Evolutionary conservation across 108 stramenopile species (phyloP).

Genomic region (Fistulifera solaris): DNA sequence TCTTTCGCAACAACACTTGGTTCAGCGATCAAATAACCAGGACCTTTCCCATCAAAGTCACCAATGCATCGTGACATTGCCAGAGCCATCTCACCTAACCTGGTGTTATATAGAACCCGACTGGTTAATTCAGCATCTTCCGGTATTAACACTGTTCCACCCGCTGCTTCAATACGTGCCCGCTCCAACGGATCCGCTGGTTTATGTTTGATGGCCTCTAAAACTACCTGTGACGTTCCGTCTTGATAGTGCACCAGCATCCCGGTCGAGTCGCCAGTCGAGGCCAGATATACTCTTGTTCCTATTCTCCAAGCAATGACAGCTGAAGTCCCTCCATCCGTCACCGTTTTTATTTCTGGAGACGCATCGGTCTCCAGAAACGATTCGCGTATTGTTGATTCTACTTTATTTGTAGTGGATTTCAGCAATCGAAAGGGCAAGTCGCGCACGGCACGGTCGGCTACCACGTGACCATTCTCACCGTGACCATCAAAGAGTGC

Average conservation of each 20-base stretch:
- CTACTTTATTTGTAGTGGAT: not conserved
- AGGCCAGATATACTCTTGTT: slow-evolving; percentile 41
- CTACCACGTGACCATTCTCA: slow-evolving; percentile 34
- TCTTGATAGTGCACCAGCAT: slow-evolving; percentile 30
- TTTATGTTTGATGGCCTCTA: slow-evolving; percentile 38
- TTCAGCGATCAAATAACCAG: slow-evolving; percentile 50
- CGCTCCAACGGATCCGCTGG: slow-evolving; percentile 56
- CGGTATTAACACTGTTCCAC: slow-evolving; percentile 47
- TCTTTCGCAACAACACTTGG: slow-evolving; percentile 43
- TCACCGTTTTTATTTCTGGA: slow-evolving; percentile 10
- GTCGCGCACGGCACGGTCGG: slow-evolving; percentile 36
- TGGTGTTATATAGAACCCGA: slow-evolving; percentile 17
- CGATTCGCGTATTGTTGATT: slow-evolving; percentile 16
- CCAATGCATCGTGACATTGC: slow-evolving; percentile 74
- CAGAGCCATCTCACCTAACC: slow-evolving; percentile 18
- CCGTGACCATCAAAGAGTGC: slow-evolving; percentile 79
- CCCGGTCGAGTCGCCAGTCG: slow-evolving; percentile 57
- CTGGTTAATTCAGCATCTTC: slow-evolving; percentile 18
- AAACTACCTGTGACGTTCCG: slow-evolving; percentile 13
- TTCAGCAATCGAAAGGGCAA: slow-evolving; percentile 34
- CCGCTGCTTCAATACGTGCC: slow-evolving; percentile 49
- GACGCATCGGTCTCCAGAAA: slow-evolving; percentile 19
- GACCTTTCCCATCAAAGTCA: slow-evolving; percentile 43
- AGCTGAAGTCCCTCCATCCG: slow-evolving; percentile 45
- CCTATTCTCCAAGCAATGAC: slow-evolving; percentile 27